These are phyloP conservation scores for Chondrus crispus DNA, from an alignment of 23 red algal species.

Conservation along the genomic window DNA sequence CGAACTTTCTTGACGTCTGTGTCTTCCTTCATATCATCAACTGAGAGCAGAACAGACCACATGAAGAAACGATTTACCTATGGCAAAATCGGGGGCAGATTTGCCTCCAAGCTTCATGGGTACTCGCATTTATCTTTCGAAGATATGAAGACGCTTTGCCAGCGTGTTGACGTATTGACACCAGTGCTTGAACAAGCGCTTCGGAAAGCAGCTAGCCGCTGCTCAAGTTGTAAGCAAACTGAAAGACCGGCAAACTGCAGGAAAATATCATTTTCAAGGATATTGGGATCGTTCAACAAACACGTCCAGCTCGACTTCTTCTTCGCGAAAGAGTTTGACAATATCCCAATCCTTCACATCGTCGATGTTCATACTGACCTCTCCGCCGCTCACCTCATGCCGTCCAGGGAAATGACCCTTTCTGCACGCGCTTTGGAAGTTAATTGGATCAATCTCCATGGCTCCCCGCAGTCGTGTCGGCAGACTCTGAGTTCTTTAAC, in stretches of 20 bases:
- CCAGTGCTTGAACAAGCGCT: background rate
- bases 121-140: conserved; percentile 26
- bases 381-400: background rate
- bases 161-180: conserved; percentile 1
- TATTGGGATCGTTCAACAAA: conserved; percentile 10
- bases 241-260: background rate
- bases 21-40: background rate
- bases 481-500: conserved; percentile 7
- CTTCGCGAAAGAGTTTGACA: background rate
- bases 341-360: conserved; percentile 3
- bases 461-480: background rate
- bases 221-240: conserved; percentile 14
- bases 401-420: background rate
- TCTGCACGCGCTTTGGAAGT: background rate
- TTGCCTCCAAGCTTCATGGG: conserved; percentile 35
- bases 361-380: background rate
- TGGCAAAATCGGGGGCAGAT: background rate
- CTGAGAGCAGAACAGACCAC: background rate
- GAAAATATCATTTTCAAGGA: conserved; percentile 19
- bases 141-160: conserved; percentile 20
- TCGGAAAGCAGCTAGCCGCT: background rate
- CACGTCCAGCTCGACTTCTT: conserved; percentile 51
- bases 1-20: background rate
- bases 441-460: background rate
- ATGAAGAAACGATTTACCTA: background rate